phyloP scores from a whole-genome alignment of 2,329 filamentous ascomycete genomes.

The Rugonectria rugulosa region DNA sequence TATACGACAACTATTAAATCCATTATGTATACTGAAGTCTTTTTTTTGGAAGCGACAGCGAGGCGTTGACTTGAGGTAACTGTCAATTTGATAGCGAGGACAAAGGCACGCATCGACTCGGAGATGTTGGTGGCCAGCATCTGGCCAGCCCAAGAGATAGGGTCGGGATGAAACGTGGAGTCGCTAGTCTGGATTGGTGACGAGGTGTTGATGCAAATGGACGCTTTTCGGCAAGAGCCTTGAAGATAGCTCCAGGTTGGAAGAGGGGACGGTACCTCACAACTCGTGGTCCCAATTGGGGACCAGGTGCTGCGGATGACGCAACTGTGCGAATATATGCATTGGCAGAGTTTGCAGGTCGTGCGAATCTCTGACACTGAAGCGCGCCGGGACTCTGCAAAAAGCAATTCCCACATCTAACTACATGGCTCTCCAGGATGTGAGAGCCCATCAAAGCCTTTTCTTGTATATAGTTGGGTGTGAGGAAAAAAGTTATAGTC shows the following conservation, averaged over 20 bases:
- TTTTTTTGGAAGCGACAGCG: constrained; percentile 24
- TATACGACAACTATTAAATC: constrained; percentile 20
- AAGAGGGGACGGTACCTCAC: too few relatives aligned
- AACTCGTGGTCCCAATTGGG: constrained; percentile 14
- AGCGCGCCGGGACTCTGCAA: constrained; percentile 10
- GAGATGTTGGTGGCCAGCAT: background rate
- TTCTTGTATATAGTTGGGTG: too few relatives aligned
- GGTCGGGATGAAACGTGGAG: background rate
- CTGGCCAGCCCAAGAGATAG: background rate
- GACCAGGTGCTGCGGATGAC: constrained; percentile 29
- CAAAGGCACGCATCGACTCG: constrained; percentile 1
- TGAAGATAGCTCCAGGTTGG: background rate
- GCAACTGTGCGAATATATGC: constrained; percentile 1
- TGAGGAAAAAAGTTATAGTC: too few relatives aligned
- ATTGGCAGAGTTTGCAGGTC: background rate
- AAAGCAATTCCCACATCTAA: background rate
- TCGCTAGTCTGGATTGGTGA: background rate
- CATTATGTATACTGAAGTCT: constrained; percentile 21
- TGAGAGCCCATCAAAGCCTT: too few relatives aligned
- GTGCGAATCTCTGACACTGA: constrained; percentile 21
- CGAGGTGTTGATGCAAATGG: too few relatives aligned
- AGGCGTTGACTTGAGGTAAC: constrained; percentile 25
- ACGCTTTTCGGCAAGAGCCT: too few relatives aligned
- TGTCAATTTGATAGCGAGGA: constrained; percentile 4
- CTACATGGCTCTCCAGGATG: too few relatives aligned